Percentiles rank a stretch among this genome's conserved stretches.
Conservation (phyloP, 1,284 basidiomycete species). For the Termitomyces sp. region DNA sequence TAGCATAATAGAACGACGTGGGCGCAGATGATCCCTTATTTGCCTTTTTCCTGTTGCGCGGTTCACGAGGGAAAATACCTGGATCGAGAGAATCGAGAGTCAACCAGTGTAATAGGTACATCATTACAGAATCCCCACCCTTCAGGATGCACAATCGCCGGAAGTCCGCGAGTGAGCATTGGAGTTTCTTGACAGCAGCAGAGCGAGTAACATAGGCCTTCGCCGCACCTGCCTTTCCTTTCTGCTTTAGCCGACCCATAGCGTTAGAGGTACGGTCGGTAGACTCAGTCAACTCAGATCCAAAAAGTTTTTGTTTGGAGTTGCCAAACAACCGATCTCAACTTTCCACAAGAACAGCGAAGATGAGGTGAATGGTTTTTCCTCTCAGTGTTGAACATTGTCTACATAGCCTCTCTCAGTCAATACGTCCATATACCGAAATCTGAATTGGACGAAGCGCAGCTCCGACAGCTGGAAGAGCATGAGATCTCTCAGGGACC, state of each 20-base stretch:
- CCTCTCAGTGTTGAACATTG: neutral
- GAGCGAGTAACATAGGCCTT: constrained; percentile 95
- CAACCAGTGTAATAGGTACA: constrained; percentile 5
- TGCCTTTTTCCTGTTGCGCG: constrained; percentile 86
- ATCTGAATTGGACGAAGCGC: constrained; percentile 96
- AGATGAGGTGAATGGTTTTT: constrained; percentile 18
- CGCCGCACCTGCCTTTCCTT: constrained; percentile 89
- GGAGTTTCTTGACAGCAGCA: constrained; percentile 86
- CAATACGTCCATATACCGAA: constrained; percentile 97
- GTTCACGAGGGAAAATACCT: constrained; percentile 98
- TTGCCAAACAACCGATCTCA: constrained; percentile 21
- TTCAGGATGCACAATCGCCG: constrained; percentile 96
- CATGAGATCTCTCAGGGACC: constrained; percentile 97
- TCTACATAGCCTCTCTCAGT: constrained; percentile 39
- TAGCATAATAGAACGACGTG: constrained; percentile 97
- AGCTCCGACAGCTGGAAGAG: constrained; percentile 93
- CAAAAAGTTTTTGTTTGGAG: constrained; percentile 31
- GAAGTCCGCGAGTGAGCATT: constrained; percentile 97
- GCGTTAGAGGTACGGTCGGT: neutral
- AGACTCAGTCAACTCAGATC: neutral
- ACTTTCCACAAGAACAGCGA: constrained; percentile 7
- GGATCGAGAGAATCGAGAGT: constrained; percentile 1
- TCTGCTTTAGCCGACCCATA: constrained; percentile 89
- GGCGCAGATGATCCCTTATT: constrained; percentile 98
- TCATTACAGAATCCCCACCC: constrained; percentile 45